These are phyloP conservation scores for Thecamonas trahens DNA, from an alignment of 78 protist genomes.

Conservation along the genomic window DNA sequence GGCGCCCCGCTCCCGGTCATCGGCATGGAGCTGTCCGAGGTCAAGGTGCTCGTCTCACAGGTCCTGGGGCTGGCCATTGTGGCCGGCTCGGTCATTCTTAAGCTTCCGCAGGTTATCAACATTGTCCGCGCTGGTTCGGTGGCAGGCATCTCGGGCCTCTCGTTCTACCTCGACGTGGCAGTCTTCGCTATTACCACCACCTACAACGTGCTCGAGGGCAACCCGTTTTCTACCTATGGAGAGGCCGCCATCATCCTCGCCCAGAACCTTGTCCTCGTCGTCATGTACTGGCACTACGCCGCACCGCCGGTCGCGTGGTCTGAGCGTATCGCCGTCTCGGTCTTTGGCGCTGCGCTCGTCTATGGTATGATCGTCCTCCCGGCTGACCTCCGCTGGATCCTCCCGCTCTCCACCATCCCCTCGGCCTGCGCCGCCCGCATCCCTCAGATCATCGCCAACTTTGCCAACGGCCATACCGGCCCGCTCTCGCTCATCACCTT, in stretches of 20 bases:
- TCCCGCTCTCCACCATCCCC: neutral
- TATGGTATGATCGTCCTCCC: neutral
- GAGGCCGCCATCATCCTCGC: constrained; percentile 1
- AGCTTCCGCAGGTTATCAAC: constrained; percentile 78
- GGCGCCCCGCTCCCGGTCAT: too few relatives aligned
- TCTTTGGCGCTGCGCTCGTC: neutral
- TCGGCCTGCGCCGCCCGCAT: neutral
- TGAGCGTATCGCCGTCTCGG: neutral
- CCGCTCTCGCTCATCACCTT: constrained; percentile 58
- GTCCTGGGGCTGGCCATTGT: constrained; percentile 52
- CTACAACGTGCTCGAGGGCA: constrained; percentile 1
- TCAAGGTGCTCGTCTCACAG: constrained; percentile 35
- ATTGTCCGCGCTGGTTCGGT: constrained; percentile 27
- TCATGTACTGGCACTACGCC: neutral
- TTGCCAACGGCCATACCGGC: constrained; percentile 42
- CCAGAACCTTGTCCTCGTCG: neutral
- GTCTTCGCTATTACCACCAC: constrained; percentile 1
- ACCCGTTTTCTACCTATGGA: constrained; percentile 50
- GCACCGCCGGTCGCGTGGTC: neutral
- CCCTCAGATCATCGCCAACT: constrained; percentile 40
- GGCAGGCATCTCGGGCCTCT: constrained; percentile 35
- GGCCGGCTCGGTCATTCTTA: constrained; percentile 40
- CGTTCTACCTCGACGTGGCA: constrained; percentile 35
- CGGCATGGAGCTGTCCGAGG: too few relatives aligned
- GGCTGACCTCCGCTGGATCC: neutral